Conservation (phyloP, 345 rosid genomes). For the Lepidium didymum region DNA sequence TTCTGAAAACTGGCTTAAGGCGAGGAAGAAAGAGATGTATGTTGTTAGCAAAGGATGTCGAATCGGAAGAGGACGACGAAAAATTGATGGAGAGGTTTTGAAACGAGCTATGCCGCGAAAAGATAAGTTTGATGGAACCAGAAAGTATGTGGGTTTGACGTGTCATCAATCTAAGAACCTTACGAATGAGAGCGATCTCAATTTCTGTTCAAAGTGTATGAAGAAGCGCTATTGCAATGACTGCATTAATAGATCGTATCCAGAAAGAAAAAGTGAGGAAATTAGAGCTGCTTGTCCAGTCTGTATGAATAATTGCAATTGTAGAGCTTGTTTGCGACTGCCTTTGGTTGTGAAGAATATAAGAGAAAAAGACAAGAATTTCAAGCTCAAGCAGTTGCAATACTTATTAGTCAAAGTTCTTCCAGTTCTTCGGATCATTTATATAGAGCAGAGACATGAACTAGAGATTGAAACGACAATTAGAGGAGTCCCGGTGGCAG, state of each 20-base stretch:
- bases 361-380: background rate
- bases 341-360: slow-evolving; percentile 18
- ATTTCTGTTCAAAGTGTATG: slow-evolving; percentile 11
- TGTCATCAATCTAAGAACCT: slow-evolving; percentile 27
- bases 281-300: slow-evolving; percentile 18
- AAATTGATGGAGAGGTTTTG: background rate
- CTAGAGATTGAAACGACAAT: slow-evolving; percentile 25
- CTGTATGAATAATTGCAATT: slow-evolving; percentile 22
- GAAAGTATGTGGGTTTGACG: slow-evolving; percentile 2
- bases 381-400: slow-evolving; percentile 28
- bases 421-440: slow-evolving; percentile 23
- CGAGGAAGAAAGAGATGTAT: no score
- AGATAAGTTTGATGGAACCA: slow-evolving; percentile 4
- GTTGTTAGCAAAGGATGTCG: background rate
- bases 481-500: slow-evolving; percentile 17
- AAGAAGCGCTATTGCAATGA: slow-evolving; percentile 16
- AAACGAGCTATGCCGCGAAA: background rate
- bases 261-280: slow-evolving; percentile 7
- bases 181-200: background rate
- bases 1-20: no score
- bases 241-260: slow-evolving; percentile 25
- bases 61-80: background rate
- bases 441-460: slow-evolving; percentile 19
- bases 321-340: slow-evolving; percentile 22
- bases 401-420: slow-evolving; percentile 28